Evolutionary conservation across 2,329 filamentous ascomycete genomes (phyloP), one percentile per base, ranked within the genome.

Genomic region (Teratosphaeria destructans): DNA sequence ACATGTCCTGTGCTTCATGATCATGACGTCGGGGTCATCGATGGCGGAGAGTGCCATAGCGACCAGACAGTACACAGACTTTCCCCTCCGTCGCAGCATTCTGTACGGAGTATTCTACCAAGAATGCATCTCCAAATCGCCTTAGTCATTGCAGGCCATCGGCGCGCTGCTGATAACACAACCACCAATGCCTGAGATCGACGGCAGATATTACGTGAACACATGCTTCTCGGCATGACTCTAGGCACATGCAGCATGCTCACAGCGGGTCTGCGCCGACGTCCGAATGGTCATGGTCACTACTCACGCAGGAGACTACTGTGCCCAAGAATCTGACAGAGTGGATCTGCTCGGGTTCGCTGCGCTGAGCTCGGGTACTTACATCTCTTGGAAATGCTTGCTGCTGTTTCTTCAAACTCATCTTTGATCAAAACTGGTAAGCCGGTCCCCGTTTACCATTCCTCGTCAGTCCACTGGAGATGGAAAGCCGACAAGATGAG

Each of bases 401-500:
- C 43, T 23, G 10, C n/a, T 49, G 2, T 6, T 10, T 19, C n/a
- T 1, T n/a, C 8, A 19, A 19, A 10, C 43, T 49, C 29, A 32
- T 49, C 16, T 23, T 23, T 6, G n/a, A 49, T n/a, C 5, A 23
- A 23, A 23, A 23, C 23, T 23, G 23, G 23, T 23, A 23, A 16
- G 10, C 43, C 26, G 16, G 3, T 23, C 3, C n/a, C n/a, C 19
- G 43, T 19, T 23, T 32, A 34, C 52, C 19, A 43, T 43, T 54
- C 19, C 16, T 14, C 35, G 57, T 16, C 23, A 16, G 56, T 12
- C 37, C 27, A 34, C 27, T 11, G n/a, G 43, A 34, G 55, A 71
- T 70, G 65, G 68, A 70, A 53, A 62, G 62, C 29, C 53, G 62
- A 43, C 67, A 68, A 57, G 65, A 67, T 59, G 62, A 61, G 5